Percentiles rank a stretch among this genome's conserved stretches.
phyloP scores from a whole-genome alignment of 768 basidiomycete species.

The Chiua virens region DNA sequence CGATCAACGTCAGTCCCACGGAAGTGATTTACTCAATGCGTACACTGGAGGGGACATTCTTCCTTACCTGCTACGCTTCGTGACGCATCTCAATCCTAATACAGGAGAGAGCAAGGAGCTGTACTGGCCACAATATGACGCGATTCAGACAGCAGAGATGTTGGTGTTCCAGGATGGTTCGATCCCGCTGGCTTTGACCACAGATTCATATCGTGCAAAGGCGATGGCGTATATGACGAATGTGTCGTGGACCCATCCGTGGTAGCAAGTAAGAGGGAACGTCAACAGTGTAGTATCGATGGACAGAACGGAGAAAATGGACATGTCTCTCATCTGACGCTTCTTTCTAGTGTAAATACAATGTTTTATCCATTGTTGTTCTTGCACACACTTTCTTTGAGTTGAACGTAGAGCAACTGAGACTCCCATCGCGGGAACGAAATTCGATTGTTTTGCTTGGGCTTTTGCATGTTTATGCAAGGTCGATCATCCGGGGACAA shows the following conservation, averaged over 20 bases:
- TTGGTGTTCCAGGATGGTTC: constrained; percentile 42
- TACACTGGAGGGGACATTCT: constrained; percentile 44
- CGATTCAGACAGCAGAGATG: constrained; percentile 35
- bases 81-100: constrained; percentile 40
- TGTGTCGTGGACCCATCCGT: constrained; percentile 1
- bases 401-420: no score
- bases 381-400: no score
- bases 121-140: constrained; percentile 45
- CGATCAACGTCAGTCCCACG: constrained; percentile 36
- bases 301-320: no score
- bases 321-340: no score
- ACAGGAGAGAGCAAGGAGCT: constrained; percentile 24
- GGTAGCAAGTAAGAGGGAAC: background rate
- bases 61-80: constrained; percentile 32
- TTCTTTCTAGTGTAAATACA: no score
- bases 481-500: no score
- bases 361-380: no score
- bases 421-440: no score
- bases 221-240: constrained; percentile 37
- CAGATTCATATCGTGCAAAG: constrained; percentile 44
- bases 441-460: no score
- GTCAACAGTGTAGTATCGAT: no score
- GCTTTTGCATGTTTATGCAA: no score
- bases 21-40: constrained; percentile 42
- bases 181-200: constrained; percentile 33